These are phyloP conservation scores for Eremothecium sinecaudum DNA, from an alignment of 1,139 yeast species.

Conservation along the genomic window DNA sequence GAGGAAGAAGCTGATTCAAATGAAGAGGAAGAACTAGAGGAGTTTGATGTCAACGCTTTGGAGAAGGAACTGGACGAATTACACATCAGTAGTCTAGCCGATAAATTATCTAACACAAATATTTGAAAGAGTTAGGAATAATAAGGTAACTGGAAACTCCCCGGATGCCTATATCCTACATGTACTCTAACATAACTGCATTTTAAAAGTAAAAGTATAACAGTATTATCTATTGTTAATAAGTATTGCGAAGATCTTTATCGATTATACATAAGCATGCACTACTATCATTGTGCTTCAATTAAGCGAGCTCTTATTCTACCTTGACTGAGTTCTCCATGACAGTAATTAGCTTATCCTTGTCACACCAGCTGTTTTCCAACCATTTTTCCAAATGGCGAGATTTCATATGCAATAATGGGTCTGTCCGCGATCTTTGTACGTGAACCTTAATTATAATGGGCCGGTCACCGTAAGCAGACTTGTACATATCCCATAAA, in stretches of 20 bases:
- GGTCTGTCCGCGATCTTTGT: slow-evolving; percentile 37
- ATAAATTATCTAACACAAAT: slow-evolving; percentile 47
- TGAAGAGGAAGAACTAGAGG: slow-evolving; percentile 52
- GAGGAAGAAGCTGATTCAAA: slow-evolving; percentile 67
- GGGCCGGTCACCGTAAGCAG: slow-evolving; percentile 22
- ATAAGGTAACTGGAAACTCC: too few relatives aligned
- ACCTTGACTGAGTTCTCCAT: slow-evolving; percentile 31
- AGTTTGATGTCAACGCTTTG: slow-evolving; percentile 45
- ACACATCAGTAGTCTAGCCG: slow-evolving; percentile 50
- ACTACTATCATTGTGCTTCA: too few relatives aligned
- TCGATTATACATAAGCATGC: background rate
- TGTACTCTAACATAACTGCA: too few relatives aligned
- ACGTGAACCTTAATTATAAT: slow-evolving; percentile 43
- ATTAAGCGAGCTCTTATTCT: too few relatives aligned
- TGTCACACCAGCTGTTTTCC: slow-evolving; percentile 61
- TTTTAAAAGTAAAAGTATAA: too few relatives aligned
- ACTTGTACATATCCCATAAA: slow-evolving; percentile 45
- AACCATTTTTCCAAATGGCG: slow-evolving; percentile 58
- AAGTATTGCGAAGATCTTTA: background rate
- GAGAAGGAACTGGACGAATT: slow-evolving; percentile 49
- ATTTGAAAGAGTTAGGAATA: too few relatives aligned
- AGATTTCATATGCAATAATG: slow-evolving; percentile 42
- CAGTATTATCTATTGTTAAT: slow-evolving; percentile 5
- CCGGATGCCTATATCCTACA: too few relatives aligned
- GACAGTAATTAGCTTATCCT: slow-evolving; percentile 42